Percentiles rank a stretch among this genome's conserved stretches.
These are phyloP conservation scores for Globisporangium acanthophoron DNA, from an alignment of 352 stramenopile genomes.

Conservation along the genomic window DNA sequence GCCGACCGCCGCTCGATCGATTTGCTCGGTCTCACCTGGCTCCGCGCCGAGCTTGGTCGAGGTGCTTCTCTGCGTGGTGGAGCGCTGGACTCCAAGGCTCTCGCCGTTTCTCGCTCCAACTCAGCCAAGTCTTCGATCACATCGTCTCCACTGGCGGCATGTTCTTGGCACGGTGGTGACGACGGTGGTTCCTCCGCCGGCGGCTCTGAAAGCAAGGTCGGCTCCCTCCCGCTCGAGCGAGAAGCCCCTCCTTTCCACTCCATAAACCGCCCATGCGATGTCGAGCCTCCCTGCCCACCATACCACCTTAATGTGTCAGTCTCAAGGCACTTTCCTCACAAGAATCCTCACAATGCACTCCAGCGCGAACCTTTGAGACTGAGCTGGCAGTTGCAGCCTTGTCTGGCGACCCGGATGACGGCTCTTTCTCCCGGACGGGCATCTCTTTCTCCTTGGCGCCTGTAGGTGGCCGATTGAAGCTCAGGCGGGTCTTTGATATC, in stretches of 20 bases:
- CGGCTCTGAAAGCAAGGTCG: constrained; percentile 5
- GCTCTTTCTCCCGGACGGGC: constrained; percentile 3
- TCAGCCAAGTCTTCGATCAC: constrained; percentile 10
- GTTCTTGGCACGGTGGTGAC: background rate
- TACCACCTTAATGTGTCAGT: too few species aligned
- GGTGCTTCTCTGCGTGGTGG: background rate
- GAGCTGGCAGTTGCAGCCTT: constrained; percentile 1
- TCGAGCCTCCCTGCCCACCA: background rate
- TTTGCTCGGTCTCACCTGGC: background rate
- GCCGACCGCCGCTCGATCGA: constrained; percentile 2
- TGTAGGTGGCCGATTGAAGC: background rate
- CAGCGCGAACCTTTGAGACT: background rate
- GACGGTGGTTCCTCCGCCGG: background rate
- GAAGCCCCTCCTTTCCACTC: constrained; percentile 9
- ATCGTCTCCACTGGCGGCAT: constrained; percentile 7
- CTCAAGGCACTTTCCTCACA: background rate
- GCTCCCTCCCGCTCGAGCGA: constrained; percentile 10
- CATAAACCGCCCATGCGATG: constrained; percentile 6
- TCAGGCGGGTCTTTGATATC: background rate
- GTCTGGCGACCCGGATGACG: background rate
- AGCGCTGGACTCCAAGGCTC: background rate
- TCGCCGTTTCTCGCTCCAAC: constrained; percentile 14
- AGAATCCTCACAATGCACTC: background rate
- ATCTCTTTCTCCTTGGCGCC: background rate
- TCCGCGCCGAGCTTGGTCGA: background rate